Evolutionary conservation across 2,329 filamentous ascomycete genomes (phyloP).

Genomic region (Trichoderma harzianum): DNA sequence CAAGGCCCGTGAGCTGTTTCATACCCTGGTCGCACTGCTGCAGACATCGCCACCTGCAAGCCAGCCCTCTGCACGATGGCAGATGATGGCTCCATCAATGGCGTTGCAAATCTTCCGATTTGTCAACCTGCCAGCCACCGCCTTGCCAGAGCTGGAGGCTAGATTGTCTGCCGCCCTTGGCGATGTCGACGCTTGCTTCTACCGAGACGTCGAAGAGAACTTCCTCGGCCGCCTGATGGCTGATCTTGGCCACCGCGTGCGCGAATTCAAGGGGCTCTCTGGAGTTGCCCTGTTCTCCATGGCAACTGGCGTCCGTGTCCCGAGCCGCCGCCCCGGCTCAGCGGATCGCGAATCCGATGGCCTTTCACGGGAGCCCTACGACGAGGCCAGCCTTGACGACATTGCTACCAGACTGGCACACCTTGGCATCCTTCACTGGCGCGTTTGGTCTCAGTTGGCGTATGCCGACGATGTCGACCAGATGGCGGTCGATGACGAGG

Average conservation of each 20-base stretch:
- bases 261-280: conserved; percentile 50
- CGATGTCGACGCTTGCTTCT: conserved; percentile 42
- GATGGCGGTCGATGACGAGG: conserved; percentile 31
- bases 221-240: conserved; percentile 49
- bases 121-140: conserved; percentile 48
- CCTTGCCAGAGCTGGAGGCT: conserved; percentile 48
- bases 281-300: conserved; percentile 53
- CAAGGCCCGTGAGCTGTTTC: conserved; percentile 49
- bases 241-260: conserved; percentile 48
- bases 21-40: conserved; percentile 52
- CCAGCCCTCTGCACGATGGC: conserved; percentile 48
- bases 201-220: conserved; percentile 46
- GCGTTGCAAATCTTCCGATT: conserved; percentile 59
- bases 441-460: conserved; percentile 75
- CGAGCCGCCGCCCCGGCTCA: conserved; percentile 36
- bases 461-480: conserved; percentile 52
- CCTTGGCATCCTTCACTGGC: conserved; percentile 82
- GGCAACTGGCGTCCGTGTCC: conserved; percentile 50
- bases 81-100: conserved; percentile 49
- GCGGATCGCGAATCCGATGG: conserved; percentile 37
- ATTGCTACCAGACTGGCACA: conserved; percentile 78
- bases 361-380: conserved; percentile 41
- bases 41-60: conserved; percentile 46
- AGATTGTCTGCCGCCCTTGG: conserved; percentile 45
- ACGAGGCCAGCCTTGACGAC: conserved; percentile 57